Conservation (phyloP, 371 early-diverging fungal genomes). For the Antonospora locustae region DNA sequence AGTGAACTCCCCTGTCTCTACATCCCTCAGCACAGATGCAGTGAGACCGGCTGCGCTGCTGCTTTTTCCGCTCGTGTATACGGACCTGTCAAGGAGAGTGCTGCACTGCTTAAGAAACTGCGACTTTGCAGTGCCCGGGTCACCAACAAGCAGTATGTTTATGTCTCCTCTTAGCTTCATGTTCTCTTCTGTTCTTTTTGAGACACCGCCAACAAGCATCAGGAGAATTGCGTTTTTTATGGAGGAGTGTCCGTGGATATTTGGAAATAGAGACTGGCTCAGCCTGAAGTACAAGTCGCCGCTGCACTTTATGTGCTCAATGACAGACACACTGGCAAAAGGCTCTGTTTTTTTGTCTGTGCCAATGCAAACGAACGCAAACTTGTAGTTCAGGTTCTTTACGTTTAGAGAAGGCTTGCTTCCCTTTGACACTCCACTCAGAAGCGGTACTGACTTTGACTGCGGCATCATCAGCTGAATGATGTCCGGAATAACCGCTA, state of each 20-base stretch:
- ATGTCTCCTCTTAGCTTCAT: conserved; percentile 67
- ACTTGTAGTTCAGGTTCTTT: conserved; percentile 35
- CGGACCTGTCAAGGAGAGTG: conserved; percentile 73
- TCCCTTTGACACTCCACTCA: conserved; percentile 7
- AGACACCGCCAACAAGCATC: conserved; percentile 55
- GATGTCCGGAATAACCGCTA: conserved; percentile 82
- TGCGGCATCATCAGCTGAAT: conserved; percentile 58
- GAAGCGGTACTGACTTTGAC: conserved; percentile 15
- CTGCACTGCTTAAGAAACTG: conserved; percentile 82
- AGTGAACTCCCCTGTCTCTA: conserved; percentile 89
- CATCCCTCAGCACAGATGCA: conserved; percentile 87
- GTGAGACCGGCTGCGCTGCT: conserved; percentile 95
- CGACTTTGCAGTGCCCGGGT: conserved; percentile 93
- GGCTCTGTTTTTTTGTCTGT: conserved; percentile 43
- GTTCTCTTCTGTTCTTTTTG: conserved; percentile 68
- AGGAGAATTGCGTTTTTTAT: conserved; percentile 54
- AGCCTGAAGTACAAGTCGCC: conserved; percentile 67
- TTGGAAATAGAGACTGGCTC: conserved; percentile 61
- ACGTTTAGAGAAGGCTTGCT: conserved; percentile 19
- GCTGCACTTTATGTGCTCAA: conserved; percentile 60
- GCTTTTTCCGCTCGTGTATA: conserved; percentile 95
- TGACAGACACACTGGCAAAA: conserved; percentile 57
- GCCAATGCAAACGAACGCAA: conserved; percentile 37
- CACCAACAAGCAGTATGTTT: conserved; percentile 90
- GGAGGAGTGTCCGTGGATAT: conserved; percentile 52